Base-by-base conservation (phyloP, 257 asterid genomes). In the Plantago ovata region DNA sequence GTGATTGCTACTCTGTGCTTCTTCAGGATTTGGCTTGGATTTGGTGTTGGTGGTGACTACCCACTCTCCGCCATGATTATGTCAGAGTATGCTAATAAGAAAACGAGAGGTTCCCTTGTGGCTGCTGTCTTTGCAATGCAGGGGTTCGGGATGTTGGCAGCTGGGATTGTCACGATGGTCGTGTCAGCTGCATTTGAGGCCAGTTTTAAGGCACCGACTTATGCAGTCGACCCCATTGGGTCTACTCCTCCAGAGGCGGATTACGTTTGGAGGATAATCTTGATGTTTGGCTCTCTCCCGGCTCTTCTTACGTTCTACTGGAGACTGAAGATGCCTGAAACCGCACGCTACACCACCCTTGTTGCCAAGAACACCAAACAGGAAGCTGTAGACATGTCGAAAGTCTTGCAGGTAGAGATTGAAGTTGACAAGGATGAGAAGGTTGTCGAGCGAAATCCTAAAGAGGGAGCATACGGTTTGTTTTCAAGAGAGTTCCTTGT, bases 401-500 rank as follows among this genome's bases (percentile, higher is more conserved):
- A 28, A 38, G 61, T 56, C 12, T 42, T 56, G 13, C 10, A 56
- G n/a, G 21, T 56, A 4, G 61, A 56, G 19, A 38, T 56, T 16
- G 46, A 19, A 6, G 24, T 28, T 15, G 61, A 3, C 7, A 28
- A 28, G 36, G 36, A 56, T 9, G 46, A 56, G 7, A 45, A 33
- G 9, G 19, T 15, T 3, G 9, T 56, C 11, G 32, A 44, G 49
- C 4, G 5, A 44, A 44, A 13, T 7, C 5, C 49, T 12, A n/a
- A 44, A 18, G 19, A 18, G 19, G 18, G 14, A n/a, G n/a, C n/a
- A 51, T 19, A 32, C 36, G 38, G 56, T 5, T 51, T 51, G 38
- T 22, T 51, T 10, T 61, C 74, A 1, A 64, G 58, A 53, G 71
- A 68, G 61, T 78, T 78, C 38, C 61, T 65, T 13, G 57, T 10